A percentile compares a stretch with the other conserved stretches of the same genome.
Evolutionary conservation across 768 basidiomycete species (phyloP).

Genomic region (Pleurotus cornucopiae): DNA sequence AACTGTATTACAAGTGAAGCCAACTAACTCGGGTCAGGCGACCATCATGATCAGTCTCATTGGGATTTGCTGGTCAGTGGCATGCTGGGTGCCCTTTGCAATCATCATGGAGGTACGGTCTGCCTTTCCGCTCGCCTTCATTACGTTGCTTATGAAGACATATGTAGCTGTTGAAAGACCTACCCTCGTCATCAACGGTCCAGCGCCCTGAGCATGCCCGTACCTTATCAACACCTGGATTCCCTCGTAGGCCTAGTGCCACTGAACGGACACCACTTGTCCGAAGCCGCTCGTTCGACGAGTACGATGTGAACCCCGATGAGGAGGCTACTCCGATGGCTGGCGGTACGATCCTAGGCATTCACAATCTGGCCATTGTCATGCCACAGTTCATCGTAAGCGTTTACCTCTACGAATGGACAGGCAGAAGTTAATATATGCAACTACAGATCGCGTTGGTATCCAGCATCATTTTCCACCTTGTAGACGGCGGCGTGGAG

Average conservation of each 20-base stretch:
- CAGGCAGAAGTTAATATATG: slow-evolving; percentile 7
- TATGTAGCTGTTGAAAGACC: slow-evolving; percentile 68
- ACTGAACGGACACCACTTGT: slow-evolving; percentile 59
- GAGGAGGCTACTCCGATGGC: slow-evolving; percentile 51
- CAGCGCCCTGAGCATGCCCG: slow-evolving; percentile 49
- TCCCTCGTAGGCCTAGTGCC: slow-evolving; percentile 24
- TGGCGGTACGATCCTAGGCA: slow-evolving; percentile 90
- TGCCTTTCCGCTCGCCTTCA: not conserved
- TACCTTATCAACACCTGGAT: slow-evolving; percentile 46
- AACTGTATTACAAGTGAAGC: not conserved
- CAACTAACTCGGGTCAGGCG: slow-evolving; percentile 41
- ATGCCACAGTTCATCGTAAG: slow-evolving; percentile 91
- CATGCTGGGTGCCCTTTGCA: slow-evolving; percentile 97
- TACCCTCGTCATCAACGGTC: slow-evolving; percentile 33
- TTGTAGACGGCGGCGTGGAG: slow-evolving; percentile 61
- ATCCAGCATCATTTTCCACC: slow-evolving; percentile 81
- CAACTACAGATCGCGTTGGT: slow-evolving; percentile 71
- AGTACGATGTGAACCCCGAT: slow-evolving; percentile 33
- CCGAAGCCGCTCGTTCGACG: slow-evolving; percentile 53
- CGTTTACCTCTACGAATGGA: slow-evolving; percentile 12
- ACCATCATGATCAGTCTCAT: slow-evolving; percentile 79
- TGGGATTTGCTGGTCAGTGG: slow-evolving; percentile 95
- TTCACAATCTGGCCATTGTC: slow-evolving; percentile 94
- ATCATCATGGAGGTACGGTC: slow-evolving; percentile 89
- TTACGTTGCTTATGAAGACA: not conserved